phyloP scores from a whole-genome alignment of 2,329 filamentous ascomycete species.

The Diaporthe caulivora region DNA sequence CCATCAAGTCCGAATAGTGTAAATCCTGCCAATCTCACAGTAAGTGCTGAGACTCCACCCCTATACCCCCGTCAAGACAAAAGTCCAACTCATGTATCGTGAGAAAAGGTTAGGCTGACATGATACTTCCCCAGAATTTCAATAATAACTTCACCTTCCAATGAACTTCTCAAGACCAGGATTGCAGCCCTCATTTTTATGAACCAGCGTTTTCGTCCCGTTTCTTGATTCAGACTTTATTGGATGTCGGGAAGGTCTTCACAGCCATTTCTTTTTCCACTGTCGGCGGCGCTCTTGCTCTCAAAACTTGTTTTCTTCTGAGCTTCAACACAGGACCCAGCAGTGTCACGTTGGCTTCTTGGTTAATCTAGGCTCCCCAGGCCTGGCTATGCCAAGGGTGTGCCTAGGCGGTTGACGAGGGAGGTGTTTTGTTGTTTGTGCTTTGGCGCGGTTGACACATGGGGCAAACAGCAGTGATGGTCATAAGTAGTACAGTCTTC shows the following conservation, averaged over 20 bases:
- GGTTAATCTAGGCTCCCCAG: background rate
- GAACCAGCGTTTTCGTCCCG: background rate
- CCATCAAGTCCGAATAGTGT: background rate
- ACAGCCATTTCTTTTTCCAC: background rate
- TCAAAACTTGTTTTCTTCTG: background rate
- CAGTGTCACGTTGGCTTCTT: background rate
- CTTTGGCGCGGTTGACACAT: background rate
- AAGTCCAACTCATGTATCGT: too few relatives aligned
- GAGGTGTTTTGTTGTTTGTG: background rate
- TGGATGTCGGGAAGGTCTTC: background rate
- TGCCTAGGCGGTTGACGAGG: background rate
- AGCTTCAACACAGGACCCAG: background rate
- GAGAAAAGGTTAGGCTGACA: background rate
- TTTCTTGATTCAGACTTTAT: background rate
- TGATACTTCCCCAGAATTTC: background rate
- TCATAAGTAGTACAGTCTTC: background rate
- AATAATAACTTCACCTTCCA: background rate
- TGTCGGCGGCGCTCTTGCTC: background rate
- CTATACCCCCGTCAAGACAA: too few relatives aligned
- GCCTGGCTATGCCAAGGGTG: background rate
- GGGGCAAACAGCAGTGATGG: conserved; percentile 18
- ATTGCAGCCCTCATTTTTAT: too few relatives aligned
- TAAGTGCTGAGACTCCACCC: background rate
- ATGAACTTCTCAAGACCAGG: background rate
- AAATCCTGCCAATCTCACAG: background rate